Evolutionary conservation across 1,284 basidiomycete species (phyloP).

Genomic region (Ganoderma boninense): DNA sequence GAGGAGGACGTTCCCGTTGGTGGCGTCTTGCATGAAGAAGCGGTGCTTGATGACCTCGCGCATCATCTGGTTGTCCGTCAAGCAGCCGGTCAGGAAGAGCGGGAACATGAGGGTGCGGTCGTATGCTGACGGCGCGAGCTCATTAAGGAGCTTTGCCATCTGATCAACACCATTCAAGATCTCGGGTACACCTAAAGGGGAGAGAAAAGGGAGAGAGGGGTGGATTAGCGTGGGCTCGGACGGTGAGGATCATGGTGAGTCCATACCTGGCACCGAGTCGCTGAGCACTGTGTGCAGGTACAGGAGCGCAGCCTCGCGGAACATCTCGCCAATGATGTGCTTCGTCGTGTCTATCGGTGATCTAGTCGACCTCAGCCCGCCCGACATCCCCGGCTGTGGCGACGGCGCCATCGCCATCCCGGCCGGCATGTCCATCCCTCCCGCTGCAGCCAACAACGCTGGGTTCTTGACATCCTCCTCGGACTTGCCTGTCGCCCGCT

Average conservation of each 20-base stretch:
- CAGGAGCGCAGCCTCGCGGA: slow-evolving; percentile 71
- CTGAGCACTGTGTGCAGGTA: slow-evolving; percentile 78
- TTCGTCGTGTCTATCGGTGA: slow-evolving; percentile 33
- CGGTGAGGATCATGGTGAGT: slow-evolving; percentile 14
- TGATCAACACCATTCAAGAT: slow-evolving; percentile 64
- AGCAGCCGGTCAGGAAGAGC: slow-evolving; percentile 72
- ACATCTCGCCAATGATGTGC: slow-evolving; percentile 61
- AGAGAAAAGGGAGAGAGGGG: slow-evolving; percentile 13
- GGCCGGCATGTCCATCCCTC: slow-evolving; percentile 25
- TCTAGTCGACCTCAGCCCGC: slow-evolving; percentile 41
- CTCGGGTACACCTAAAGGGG: slow-evolving; percentile 70
- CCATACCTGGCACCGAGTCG: slow-evolving; percentile 69
- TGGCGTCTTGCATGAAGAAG: slow-evolving; percentile 60
- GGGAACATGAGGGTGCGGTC: slow-evolving; percentile 78
- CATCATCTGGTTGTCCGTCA: slow-evolving; percentile 69
- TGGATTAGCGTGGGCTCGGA: slow-evolving; percentile 8
- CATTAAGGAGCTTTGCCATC: slow-evolving; percentile 60
- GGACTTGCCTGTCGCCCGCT: slow-evolving; percentile 35
- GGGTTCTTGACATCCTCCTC: slow-evolving; percentile 31
- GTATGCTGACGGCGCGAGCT: slow-evolving; percentile 61
- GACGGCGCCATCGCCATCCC: slow-evolving; percentile 28
- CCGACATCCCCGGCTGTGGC: slow-evolving; percentile 47
- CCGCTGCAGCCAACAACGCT: slow-evolving; percentile 11
- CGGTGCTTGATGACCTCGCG: slow-evolving; percentile 69
- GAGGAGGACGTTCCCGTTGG: slow-evolving; percentile 69